phyloP scores from a whole-genome alignment of 2,329 filamentous ascomycete species.

The Claviceps sp. region DNA sequence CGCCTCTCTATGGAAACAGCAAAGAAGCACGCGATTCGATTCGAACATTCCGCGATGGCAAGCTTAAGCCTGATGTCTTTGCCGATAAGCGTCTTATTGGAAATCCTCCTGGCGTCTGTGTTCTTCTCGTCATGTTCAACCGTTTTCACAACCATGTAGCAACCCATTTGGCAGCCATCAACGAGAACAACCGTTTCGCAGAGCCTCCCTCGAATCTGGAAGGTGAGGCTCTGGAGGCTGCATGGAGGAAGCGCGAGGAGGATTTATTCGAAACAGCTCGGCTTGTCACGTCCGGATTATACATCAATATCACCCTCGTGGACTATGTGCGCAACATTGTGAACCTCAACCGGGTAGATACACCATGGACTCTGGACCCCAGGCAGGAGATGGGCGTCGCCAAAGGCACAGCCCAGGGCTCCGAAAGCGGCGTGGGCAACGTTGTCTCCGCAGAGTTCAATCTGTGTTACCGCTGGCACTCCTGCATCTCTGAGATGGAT shows the following conservation, averaged over 20 bases:
- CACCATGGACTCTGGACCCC: slow-evolving; percentile 71
- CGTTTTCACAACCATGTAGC: slow-evolving; percentile 82
- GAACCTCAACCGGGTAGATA: slow-evolving; percentile 44
- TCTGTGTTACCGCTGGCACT: slow-evolving; percentile 79
- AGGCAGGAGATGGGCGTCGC: slow-evolving; percentile 51
- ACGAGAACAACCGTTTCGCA: slow-evolving; percentile 67
- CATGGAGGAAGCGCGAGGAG: slow-evolving; percentile 59
- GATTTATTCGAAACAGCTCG: slow-evolving; percentile 69
- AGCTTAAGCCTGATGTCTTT: slow-evolving; percentile 59
- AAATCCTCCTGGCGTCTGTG: slow-evolving; percentile 58
- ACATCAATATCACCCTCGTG: slow-evolving; percentile 64
- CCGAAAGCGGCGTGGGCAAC: slow-evolving; percentile 64
- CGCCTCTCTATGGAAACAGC: slow-evolving; percentile 58
- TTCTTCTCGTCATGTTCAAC: slow-evolving; percentile 65
- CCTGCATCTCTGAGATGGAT: slow-evolving; percentile 56
- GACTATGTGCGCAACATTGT: slow-evolving; percentile 72
- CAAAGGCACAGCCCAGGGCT: slow-evolving; percentile 38
- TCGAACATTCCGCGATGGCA: slow-evolving; percentile 56
- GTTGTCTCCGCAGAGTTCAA: slow-evolving; percentile 83
- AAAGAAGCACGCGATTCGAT: slow-evolving; percentile 52
- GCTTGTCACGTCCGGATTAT: slow-evolving; percentile 60
- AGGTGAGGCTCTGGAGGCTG: slow-evolving; percentile 33
- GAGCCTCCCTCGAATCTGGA: slow-evolving; percentile 40
- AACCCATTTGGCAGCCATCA: slow-evolving; percentile 67
- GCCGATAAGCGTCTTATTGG: slow-evolving; percentile 56